Conservation (phyloP, 495 filamentous ascomycete species). For the Melanomma pulvis-pyrius region DNA sequence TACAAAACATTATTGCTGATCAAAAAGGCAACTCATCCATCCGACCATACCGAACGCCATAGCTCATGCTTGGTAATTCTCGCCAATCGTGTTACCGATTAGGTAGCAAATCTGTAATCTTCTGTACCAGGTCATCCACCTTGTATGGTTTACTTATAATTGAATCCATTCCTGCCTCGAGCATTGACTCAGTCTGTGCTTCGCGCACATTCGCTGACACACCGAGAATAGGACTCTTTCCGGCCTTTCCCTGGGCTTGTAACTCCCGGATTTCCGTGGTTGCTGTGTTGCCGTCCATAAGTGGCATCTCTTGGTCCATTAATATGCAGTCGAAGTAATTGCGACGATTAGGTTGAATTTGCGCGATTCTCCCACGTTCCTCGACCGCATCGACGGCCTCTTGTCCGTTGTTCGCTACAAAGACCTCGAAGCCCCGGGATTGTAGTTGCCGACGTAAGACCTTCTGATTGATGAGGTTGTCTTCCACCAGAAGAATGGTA, state of each 20-base stretch:
- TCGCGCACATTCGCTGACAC: slow-evolving; percentile 37
- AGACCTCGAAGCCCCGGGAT: slow-evolving; percentile 32
- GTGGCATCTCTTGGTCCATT: slow-evolving; percentile 41
- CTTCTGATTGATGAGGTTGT: slow-evolving; percentile 40
- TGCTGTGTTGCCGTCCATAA: slow-evolving; percentile 35
- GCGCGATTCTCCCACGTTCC: neutral
- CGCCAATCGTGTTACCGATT: neutral
- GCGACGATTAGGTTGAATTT: neutral
- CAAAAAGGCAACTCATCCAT: neutral
- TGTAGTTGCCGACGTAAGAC: slow-evolving; percentile 35
- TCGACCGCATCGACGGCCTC: slow-evolving; percentile 35
- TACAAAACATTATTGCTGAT: neutral
- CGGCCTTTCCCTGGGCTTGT: slow-evolving; percentile 20
- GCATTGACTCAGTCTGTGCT: slow-evolving; percentile 30
- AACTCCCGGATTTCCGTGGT: slow-evolving; percentile 31
- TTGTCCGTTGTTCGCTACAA: slow-evolving; percentile 35
- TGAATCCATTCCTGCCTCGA: slow-evolving; percentile 36
- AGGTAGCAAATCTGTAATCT: slow-evolving; percentile 20
- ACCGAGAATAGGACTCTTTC: slow-evolving; percentile 32
- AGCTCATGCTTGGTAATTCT: neutral
- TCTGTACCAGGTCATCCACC: slow-evolving; percentile 35
- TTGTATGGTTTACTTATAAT: slow-evolving; percentile 38
- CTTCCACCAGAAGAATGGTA: slow-evolving; percentile 33
- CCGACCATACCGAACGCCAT: neutral
- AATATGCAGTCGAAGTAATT: slow-evolving; percentile 36